phyloP scores from a whole-genome alignment of 768 basidiomycete species.

The Sporobolomyces phaffii region DNA sequence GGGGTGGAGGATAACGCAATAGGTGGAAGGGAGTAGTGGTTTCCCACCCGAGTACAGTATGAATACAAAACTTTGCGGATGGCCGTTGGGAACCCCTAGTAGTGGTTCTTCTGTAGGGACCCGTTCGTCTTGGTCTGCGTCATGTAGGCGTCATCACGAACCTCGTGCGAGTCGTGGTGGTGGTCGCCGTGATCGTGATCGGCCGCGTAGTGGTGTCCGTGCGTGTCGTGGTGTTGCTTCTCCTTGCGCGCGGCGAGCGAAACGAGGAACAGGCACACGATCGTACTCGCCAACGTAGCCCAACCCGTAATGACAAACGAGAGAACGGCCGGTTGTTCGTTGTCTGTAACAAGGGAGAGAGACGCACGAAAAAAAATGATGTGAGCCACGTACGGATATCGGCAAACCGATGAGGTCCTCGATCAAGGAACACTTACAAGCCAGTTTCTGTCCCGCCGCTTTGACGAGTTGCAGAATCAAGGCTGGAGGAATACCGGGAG shows the following conservation, averaged over 20 bases:
- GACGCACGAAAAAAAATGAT: too few species aligned
- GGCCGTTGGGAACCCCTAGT: background rate
- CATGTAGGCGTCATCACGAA: background rate
- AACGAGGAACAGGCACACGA: constrained; percentile 30
- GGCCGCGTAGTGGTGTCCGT: background rate
- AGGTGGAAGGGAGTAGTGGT: too few species aligned
- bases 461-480: constrained; percentile 14
- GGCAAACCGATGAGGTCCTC: too few species aligned
- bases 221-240: constrained; percentile 30
- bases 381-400: too few species aligned
- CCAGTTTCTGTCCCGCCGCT: constrained; percentile 10
- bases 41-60: too few species aligned
- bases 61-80: too few species aligned
- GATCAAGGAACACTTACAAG: constrained; percentile 2
- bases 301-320: constrained; percentile 21
- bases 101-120: constrained; percentile 4
- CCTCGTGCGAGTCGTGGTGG: too few species aligned
- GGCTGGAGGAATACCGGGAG: constrained; percentile 15
- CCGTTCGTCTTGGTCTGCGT: constrained; percentile 7
- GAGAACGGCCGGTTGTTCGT: background rate
- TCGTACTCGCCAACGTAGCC: constrained; percentile 10
- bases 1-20: too few species aligned
- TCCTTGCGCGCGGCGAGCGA: constrained; percentile 31
- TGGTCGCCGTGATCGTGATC: background rate
- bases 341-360: constrained; percentile 5